phyloP scores from a whole-genome alignment of 257 asterid genomes.

The Fraxinus excelsior region DNA sequence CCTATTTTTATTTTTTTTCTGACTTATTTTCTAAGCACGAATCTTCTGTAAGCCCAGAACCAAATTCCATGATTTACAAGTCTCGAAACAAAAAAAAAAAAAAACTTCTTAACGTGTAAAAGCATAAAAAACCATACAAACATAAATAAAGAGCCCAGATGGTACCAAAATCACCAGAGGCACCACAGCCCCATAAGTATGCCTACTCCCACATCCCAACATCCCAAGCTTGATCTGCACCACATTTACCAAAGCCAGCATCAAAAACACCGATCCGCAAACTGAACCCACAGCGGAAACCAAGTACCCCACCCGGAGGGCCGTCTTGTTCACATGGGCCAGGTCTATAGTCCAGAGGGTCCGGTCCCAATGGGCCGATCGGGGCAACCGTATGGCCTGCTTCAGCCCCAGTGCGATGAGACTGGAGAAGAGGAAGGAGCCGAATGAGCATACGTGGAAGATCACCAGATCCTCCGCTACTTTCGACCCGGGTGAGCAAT shows the following conservation, averaged over 20 bases:
- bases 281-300: conserved; percentile 86
- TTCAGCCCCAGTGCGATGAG: conserved; percentile 74
- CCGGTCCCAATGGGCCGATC: conserved; percentile 41
- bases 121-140: conserved; percentile 67
- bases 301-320: conserved; percentile 74
- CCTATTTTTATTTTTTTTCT: no score
- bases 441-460: conserved; percentile 87
- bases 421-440: conserved; percentile 92
- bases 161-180: conserved; percentile 79
- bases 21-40: no score
- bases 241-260: conserved; percentile 80
- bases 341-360: conserved; percentile 53
- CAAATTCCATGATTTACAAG: not conserved
- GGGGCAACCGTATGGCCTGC: conserved; percentile 63
- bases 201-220: conserved; percentile 68
- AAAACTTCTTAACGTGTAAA: conserved; percentile 70
- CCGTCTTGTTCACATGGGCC: conserved; percentile 58
- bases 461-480: conserved; percentile 66
- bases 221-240: conserved; percentile 89
- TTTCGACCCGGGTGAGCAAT: conserved; percentile 55
- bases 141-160: conserved; percentile 66
- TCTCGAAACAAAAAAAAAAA: no score
- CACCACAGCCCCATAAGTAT: conserved; percentile 73
- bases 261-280: conserved; percentile 65
- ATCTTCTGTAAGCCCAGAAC: not conserved